Evolutionary conservation across 306 rosid genomes (phyloP).

Genomic region (Vicia sativa): DNA sequence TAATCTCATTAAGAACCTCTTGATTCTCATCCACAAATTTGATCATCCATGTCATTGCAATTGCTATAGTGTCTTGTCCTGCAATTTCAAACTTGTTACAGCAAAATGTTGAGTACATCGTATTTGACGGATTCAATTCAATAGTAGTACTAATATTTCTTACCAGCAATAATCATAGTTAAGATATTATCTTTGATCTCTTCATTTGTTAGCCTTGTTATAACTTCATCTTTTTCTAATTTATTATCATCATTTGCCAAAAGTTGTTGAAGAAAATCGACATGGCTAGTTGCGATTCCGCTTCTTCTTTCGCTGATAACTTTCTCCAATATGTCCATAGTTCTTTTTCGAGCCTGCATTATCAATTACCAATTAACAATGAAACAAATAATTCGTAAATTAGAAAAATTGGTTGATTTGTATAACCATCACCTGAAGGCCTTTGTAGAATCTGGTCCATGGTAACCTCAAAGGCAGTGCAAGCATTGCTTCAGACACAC

Average conservation of each 20-base stretch:
- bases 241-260: conserved; percentile 43
- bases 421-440: conserved; percentile 67
- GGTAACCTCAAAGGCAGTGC: conserved; percentile 71
- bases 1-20: conserved; percentile 53
- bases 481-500: conserved; percentile 77
- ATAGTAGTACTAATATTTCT: background rate
- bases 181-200: conserved; percentile 83
- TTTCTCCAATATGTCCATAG: conserved; percentile 59
- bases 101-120: background rate
- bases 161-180: conserved; percentile 87
- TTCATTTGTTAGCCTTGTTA: conserved; percentile 47
- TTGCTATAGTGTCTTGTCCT: conserved; percentile 86
- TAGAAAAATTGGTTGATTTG: background rate
- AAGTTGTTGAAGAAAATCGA: conserved; percentile 65
- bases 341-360: conserved; percentile 69
- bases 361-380: conserved; percentile 18
- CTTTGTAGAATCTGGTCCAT: conserved; percentile 68
- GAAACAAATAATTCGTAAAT: background rate
- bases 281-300: conserved; percentile 31
- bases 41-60: conserved; percentile 89
- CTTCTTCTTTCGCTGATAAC: conserved; percentile 61
- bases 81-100: conserved; percentile 11
- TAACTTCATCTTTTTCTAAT: conserved; percentile 26
- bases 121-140: background rate
- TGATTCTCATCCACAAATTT: conserved; percentile 78